These are phyloP conservation scores for Rhizopogon vesiculosus DNA, from an alignment of 768 basidiomycete species.

Conservation along the genomic window DNA sequence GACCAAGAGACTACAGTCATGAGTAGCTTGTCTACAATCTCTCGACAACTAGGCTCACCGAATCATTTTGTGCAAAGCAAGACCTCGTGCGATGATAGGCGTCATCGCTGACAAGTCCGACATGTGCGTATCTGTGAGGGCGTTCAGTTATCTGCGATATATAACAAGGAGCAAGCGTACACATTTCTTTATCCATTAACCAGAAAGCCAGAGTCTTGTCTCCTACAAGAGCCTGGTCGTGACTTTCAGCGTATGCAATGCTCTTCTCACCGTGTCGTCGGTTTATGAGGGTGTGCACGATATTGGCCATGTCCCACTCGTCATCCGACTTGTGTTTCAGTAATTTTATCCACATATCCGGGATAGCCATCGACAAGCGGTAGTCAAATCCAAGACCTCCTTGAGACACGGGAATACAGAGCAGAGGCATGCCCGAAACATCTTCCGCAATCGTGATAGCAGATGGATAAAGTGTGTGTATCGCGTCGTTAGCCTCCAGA, in stretches of 20 bases:
- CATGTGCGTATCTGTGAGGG: slow-evolving; percentile 80
- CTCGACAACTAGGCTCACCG: slow-evolving; percentile 44
- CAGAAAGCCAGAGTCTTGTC: slow-evolving; percentile 99
- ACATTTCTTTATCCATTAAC: slow-evolving; percentile 99
- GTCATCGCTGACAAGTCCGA: slow-evolving; percentile 82
- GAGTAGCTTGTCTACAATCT: background rate
- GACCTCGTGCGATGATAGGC: slow-evolving; percentile 78
- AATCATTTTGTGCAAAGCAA: slow-evolving; percentile 97
- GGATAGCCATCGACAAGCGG: slow-evolving; percentile 96
- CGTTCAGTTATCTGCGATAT: background rate
- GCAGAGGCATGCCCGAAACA: slow-evolving; percentile 97
- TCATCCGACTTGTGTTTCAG: slow-evolving; percentile 88
- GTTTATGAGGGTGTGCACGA: slow-evolving; percentile 87
- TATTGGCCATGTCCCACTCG: slow-evolving; percentile 84
- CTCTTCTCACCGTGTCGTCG: slow-evolving; percentile 87
- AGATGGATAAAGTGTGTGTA: slow-evolving; percentile 77
- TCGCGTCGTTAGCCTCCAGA: slow-evolving; percentile 84
- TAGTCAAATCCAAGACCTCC: slow-evolving; percentile 99
- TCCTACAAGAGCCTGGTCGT: slow-evolving; percentile 97
- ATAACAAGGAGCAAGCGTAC: slow-evolving; percentile 40
- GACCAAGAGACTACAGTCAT: slow-evolving; percentile 63
- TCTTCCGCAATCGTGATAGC: slow-evolving; percentile 95
- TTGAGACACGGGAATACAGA: slow-evolving; percentile 69
- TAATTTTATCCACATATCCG: slow-evolving; percentile 99
- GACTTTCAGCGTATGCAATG: slow-evolving; percentile 91